Evolutionary conservation across 2,329 filamentous ascomycete genomes (phyloP), one percentile per base, ranked within the genome.

Genomic region (Cordyceps pruinosa): DNA sequence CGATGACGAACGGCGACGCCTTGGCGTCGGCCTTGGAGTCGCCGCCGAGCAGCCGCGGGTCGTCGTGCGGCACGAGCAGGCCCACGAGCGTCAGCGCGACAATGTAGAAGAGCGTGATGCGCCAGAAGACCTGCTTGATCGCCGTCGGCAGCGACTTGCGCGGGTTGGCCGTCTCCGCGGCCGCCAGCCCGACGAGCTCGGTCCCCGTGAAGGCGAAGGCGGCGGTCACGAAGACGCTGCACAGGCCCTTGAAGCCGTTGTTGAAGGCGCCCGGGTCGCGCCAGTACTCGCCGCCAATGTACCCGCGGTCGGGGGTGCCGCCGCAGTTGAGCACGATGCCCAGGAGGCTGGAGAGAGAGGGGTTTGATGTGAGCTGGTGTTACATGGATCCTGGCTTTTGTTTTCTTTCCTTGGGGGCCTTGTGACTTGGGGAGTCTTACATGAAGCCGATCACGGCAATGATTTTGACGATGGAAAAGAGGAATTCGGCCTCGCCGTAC

Each of bases 91-190:
- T 84, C 12, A 97, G 79, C 1, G 89, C 88, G 34, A 95, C 84
- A 50, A 97, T 80, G 73, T 96, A 97, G 75, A 97, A 97, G 57
- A 95, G 79, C 4, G 85, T 84, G 67, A 96, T 96, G 66, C 92
- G 87, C 91, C 92, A 97, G 72, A 96, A 96, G 23, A 96, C 90
- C 70, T 96, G 91, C 74, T 95, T 96, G 66, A 95, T 85, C 13
- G 92, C 92, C 0, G 85, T 90, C 0, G 92, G 92, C 0, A 97
- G 78, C 1, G 87, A 89, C 68, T 94, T 89, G 58, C 87, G 81
- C 3, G 88, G 88, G 66, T 90, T 90, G n/a, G 81, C 83, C 1
- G 88, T 88, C 69, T 92, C 88, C 32, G 88, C 88, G 2, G 88
- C 88, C 4, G 88, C 87, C 15, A 92, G 80, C 54, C 88, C 88